phyloP scores from a whole-genome alignment of 495 filamentous ascomycete species.

The Penicillium desertorum region DNA sequence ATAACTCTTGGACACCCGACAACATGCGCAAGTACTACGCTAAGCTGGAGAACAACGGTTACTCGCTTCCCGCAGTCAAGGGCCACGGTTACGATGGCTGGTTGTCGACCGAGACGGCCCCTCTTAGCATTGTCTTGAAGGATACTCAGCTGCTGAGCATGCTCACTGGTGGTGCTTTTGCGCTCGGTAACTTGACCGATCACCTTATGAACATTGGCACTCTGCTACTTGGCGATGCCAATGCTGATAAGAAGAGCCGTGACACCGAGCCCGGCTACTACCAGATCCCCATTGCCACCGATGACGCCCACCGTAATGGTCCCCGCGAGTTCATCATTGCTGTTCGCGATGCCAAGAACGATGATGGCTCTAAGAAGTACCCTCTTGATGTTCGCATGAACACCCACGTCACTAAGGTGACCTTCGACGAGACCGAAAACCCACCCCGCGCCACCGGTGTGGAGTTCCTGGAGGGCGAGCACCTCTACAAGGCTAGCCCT shows the following conservation, averaged over 20 bases:
- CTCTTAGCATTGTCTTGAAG: conserved; percentile 46
- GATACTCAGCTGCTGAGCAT: conserved; percentile 54
- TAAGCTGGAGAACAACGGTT: conserved; percentile 54
- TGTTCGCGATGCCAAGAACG: conserved; percentile 49
- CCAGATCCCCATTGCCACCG: conserved; percentile 52
- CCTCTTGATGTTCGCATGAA: conserved; percentile 59
- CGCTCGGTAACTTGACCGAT: conserved; percentile 47
- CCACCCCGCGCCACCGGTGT: conserved; percentile 59
- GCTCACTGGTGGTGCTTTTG: conserved; percentile 50
- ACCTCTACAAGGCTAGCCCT: conserved; percentile 61
- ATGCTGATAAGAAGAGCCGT: conserved; percentile 41
- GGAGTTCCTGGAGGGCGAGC: conserved; percentile 58
- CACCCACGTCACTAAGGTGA: conserved; percentile 60
- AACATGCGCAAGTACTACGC: conserved; percentile 48
- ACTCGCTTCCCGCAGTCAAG: conserved; percentile 37
- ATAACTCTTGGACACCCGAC: conserved; percentile 41
- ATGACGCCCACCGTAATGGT: conserved; percentile 48
- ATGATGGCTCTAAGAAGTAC: conserved; percentile 55
- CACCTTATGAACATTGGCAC: conserved; percentile 39
- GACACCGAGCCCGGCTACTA: conserved; percentile 49
- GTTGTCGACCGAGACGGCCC: conserved; percentile 50
- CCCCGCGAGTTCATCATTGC: conserved; percentile 54
- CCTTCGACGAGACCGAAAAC: conserved; percentile 46
- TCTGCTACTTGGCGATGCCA: conserved; percentile 53
- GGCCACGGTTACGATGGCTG: conserved; percentile 63